Percentiles rank a stretch among this genome's conserved stretches.
phyloP scores from a whole-genome alignment of 768 basidiomycete species.

The Rhodotorula babjevae region DNA sequence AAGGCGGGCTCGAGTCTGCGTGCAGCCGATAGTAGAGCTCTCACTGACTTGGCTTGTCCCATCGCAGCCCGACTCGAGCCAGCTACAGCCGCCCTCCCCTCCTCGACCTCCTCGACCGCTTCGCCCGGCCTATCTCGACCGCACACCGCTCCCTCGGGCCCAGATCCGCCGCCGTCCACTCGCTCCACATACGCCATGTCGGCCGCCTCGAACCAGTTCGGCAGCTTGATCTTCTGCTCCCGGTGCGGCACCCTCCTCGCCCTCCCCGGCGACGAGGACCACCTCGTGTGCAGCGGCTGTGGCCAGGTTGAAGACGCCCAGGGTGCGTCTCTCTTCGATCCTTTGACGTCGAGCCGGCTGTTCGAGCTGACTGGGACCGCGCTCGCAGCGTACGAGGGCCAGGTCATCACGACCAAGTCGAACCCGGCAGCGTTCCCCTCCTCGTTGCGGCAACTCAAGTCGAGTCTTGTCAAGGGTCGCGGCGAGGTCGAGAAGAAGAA shows the following conservation, averaged over 20 bases:
- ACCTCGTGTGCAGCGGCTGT: conserved; percentile 85
- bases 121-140: too few species aligned
- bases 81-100: too few species aligned
- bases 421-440: conserved; percentile 94
- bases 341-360: not conserved
- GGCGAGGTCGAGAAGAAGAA: conserved; percentile 46
- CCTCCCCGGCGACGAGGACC: conserved; percentile 69
- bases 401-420: conserved; percentile 79
- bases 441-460: conserved; percentile 78
- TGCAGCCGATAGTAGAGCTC: too few species aligned
- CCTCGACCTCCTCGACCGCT: too few species aligned
- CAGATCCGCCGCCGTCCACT: too few species aligned
- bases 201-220: conserved; percentile 51
- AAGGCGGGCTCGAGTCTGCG: too few species aligned
- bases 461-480: conserved; percentile 65
- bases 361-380: not conserved
- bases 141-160: too few species aligned
- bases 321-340: conserved; percentile 57
- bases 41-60: too few species aligned
- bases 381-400: conserved; percentile 77
- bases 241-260: conserved; percentile 84
- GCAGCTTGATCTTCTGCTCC: conserved; percentile 90
- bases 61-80: too few species aligned
- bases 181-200: not conserved
- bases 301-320: conserved; percentile 76